A percentile compares a stretch with the other conserved stretches of the same genome.
phyloP scores from a whole-genome alignment of 345 rosid species.

The Theobroma cacao region DNA sequence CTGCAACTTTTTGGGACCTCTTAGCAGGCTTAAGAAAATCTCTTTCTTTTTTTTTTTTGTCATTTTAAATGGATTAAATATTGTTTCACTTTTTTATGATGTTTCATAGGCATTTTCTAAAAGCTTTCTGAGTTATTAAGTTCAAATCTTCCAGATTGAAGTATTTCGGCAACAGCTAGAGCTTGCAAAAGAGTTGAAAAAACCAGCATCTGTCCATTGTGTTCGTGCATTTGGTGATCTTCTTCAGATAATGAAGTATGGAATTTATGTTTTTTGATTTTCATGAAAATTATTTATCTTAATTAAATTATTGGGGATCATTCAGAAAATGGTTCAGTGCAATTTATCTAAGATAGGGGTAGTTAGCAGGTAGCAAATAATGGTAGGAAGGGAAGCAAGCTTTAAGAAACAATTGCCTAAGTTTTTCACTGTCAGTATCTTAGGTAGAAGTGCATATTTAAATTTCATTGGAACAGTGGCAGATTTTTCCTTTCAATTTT shows the following conservation, averaged over 20 bases:
- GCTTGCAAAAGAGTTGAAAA: conserved; percentile 81
- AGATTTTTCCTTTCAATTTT: too few species aligned
- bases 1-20: neutral
- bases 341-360: neutral
- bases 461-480: too few species aligned
- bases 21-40: neutral
- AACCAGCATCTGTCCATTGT: conserved; percentile 80
- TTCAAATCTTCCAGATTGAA: conserved; percentile 39
- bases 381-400: neutral
- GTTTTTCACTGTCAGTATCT: neutral
- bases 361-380: neutral
- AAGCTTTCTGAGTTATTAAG: neutral
- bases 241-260: conserved; percentile 75
- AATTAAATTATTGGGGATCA: neutral
- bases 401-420: neutral
- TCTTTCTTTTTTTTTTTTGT: too few species aligned
- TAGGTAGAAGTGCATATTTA: neutral
- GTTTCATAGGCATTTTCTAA: neutral
- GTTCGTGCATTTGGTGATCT: conserved; percentile 89
- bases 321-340: neutral
- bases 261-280: neutral
- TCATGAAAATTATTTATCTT: neutral
- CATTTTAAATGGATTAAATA: neutral
- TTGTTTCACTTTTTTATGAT: neutral
- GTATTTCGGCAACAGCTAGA: conserved; percentile 79